phyloP scores from a whole-genome alignment of 73 alveolate genomes.

The Uronychia setigera region DNA sequence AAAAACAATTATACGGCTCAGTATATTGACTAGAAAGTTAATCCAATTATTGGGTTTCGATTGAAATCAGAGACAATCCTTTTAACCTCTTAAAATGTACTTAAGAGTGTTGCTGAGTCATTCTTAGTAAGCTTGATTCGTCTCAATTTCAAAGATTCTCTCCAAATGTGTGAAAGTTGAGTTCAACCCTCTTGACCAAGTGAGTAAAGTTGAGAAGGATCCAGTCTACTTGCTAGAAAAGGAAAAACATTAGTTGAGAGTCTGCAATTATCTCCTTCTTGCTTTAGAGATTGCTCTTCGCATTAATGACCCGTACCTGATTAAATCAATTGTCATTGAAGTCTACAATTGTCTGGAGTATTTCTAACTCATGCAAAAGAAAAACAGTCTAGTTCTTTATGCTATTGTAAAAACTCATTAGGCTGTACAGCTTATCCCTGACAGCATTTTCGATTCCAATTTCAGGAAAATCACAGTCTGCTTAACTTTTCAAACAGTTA shows the following conservation, averaged over 20 bases:
- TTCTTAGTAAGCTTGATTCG: slow-evolving; percentile 73
- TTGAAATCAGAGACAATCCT: slow-evolving; percentile 69
- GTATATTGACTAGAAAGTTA: slow-evolving; percentile 71
- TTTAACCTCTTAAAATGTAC: slow-evolving; percentile 64
- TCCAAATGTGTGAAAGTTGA: slow-evolving; percentile 42
- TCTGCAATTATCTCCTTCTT: slow-evolving; percentile 76
- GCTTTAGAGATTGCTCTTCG: slow-evolving; percentile 87
- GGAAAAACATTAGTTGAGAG: slow-evolving; percentile 80
- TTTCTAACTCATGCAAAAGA: slow-evolving; percentile 18
- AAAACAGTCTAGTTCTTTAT: slow-evolving; percentile 21
- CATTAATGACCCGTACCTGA: slow-evolving; percentile 70
- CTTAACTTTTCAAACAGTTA: slow-evolving; percentile 29
- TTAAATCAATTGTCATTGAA: slow-evolving; percentile 76
- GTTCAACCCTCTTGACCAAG: background rate
- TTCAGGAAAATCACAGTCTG: slow-evolving; percentile 37
- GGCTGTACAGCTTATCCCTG: slow-evolving; percentile 38
- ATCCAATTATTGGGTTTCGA: slow-evolving; percentile 76
- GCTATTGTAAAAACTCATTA: slow-evolving; percentile 44
- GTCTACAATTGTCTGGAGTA: slow-evolving; percentile 59
- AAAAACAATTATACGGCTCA: slow-evolving; percentile 76
- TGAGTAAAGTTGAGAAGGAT: slow-evolving; percentile 19
- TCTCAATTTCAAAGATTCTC: slow-evolving; percentile 8
- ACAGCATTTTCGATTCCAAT: slow-evolving; percentile 40
- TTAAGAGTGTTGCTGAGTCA: slow-evolving; percentile 77
- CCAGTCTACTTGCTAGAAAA: slow-evolving; percentile 77